These are phyloP conservation scores for Avicennia marina DNA, from an alignment of 257 asterid species.

Conservation along the genomic window DNA sequence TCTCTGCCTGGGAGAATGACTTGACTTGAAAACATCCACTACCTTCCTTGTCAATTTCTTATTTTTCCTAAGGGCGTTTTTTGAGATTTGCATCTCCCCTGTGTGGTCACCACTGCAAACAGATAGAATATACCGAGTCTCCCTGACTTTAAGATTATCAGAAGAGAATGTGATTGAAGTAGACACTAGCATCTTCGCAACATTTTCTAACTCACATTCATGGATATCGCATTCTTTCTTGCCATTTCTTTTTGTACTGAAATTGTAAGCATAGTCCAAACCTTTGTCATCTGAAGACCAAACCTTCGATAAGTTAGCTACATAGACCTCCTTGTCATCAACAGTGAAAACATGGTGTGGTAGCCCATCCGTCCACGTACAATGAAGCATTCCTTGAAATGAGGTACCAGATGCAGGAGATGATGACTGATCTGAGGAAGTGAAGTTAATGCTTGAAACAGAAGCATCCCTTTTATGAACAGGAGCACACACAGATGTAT, in stretches of 20 bases:
- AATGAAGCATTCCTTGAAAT: slow-evolving; percentile 75
- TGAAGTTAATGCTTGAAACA: slow-evolving; percentile 39
- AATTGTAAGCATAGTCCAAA: slow-evolving; percentile 60
- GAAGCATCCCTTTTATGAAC: slow-evolving; percentile 48
- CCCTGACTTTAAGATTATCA: slow-evolving; percentile 32
- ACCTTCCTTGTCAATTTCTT: slow-evolving; percentile 43
- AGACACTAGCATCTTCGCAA: slow-evolving; percentile 76
- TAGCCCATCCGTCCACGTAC: slow-evolving; percentile 64
- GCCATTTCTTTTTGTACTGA: slow-evolving; percentile 40
- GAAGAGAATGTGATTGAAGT: slow-evolving; percentile 49
- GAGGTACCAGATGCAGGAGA: slow-evolving; percentile 39
- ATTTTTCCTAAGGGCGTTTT: slow-evolving; percentile 24
- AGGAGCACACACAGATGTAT: too few relatives aligned
- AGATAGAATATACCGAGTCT: slow-evolving; percentile 48
- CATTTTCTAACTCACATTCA: slow-evolving; percentile 33
- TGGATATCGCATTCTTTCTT: slow-evolving; percentile 39
- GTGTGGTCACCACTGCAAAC: slow-evolving; percentile 28
- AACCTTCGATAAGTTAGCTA: slow-evolving; percentile 40
- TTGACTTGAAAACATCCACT: slow-evolving; percentile 36
- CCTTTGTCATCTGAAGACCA: slow-evolving; percentile 42
- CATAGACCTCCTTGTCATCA: slow-evolving; percentile 66
- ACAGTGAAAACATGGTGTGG: slow-evolving; percentile 61
- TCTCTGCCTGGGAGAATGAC: slow-evolving; percentile 30
- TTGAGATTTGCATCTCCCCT: slow-evolving; percentile 27
- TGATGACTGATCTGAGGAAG: slow-evolving; percentile 51